Percentiles rank a stretch among this genome's conserved stretches.
Conservation (phyloP, 192 early-diverging fungal species). For the Dispira parvispora region DNA sequence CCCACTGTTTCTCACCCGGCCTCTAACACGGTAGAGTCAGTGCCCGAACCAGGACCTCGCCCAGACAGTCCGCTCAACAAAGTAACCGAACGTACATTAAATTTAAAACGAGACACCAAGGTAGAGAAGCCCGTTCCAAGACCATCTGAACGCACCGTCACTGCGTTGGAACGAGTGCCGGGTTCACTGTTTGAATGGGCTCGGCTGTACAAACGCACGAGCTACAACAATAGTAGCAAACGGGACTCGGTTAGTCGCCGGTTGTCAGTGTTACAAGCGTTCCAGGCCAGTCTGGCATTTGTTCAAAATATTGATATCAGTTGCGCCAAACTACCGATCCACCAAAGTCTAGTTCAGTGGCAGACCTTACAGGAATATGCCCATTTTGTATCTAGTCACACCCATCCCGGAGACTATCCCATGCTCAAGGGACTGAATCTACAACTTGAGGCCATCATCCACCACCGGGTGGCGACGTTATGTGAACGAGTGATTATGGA, state of each 20-base stretch:
- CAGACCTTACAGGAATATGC: background rate
- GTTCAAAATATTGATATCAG: background rate
- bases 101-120: background rate
- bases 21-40: background rate
- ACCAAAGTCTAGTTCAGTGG: background rate
- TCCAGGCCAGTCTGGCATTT: background rate
- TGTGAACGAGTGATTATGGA: background rate
- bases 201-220: constrained; percentile 2
- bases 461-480: background rate
- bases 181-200: background rate
- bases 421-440: background rate
- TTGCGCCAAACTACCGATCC: background rate
- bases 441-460: constrained; percentile 1
- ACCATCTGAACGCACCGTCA: background rate
- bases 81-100: too few relatives aligned
- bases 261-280: background rate
- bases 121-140: background rate
- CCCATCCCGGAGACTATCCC: background rate
- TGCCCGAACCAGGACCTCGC: background rate
- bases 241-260: background rate
- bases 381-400: background rate
- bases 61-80: too few relatives aligned
- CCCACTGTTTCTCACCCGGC: background rate
- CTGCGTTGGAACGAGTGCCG: background rate
- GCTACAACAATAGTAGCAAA: background rate